Evolutionary conservation across 768 basidiomycete species (phyloP), one percentile per base, ranked within the genome.

Genomic region (Suillus spraguei): DNA sequence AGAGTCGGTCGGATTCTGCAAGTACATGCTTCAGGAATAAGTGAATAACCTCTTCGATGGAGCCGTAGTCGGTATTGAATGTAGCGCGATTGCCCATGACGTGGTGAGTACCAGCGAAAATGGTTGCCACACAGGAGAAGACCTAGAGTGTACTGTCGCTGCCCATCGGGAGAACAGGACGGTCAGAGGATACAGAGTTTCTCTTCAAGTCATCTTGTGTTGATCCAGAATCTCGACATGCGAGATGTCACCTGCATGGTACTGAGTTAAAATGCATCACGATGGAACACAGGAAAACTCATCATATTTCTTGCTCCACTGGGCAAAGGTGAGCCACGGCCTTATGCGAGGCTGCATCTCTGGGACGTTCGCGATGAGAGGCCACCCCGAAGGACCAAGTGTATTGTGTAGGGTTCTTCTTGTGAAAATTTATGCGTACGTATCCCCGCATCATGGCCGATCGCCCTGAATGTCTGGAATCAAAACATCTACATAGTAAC

Each of bases 121-220:
- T 69, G 76, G 46, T 81, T 74, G 50, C 78, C 79, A 67, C 79
- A 79, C 28, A 74, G 73, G 58, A 77, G 70, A 24, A 81, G 69
- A 22, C 75, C 74, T 59, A 81, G 63, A 2, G 73, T 67, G 59
- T 76, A 47, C 63, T 75, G 70, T 76, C 74, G 38, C 73, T 73
- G 60, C 76, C 73, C 79, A 81, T 80, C 0, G 76, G 74, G 22
- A 81, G 64, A 20, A 74, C 72, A 0, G 88, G 88, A 24, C 88
- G 83, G 67, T 89, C 88, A 32, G 87, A 88, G 71, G 88, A 89
- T 46, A 84, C 80, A 32, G 83, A 77, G 63, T 85, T 85, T 68
- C 87, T 87, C 73, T 28, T 28, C 28, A 28, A 28, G 28, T 87
- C 87, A 73, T 90, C 86, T 50, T 72, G 47, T 85, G 79, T 64